Evolutionary conservation across 768 basidiomycete genomes (phyloP), one percentile per base, ranked within the genome.

Genomic region (Suillus placidus): DNA sequence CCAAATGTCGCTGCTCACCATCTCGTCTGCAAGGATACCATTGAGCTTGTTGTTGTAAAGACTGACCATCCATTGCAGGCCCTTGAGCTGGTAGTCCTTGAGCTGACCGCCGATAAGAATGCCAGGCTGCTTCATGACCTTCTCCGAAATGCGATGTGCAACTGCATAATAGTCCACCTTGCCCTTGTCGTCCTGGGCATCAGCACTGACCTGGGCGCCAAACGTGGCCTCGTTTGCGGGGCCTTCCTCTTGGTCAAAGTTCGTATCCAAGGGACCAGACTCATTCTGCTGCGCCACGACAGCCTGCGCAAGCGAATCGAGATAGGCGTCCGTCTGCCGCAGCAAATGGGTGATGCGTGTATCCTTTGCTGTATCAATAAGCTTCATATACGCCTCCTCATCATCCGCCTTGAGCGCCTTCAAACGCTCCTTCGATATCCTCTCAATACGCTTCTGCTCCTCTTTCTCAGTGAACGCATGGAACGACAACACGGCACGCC

Each of bases 321-420:
- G 89, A 80, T 95, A 99, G 0, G 88, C 72, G 72, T 99, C 97
- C 10, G 97, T 99, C 80, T 99, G 97, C 54, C 91, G 84, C 64
- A 99, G 82, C 34, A 99, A 82, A 79, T 99, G 97, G 0, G 96
- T 97, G 79, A 99, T 98, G 78, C 97, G 92, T 12, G 97, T 98
- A 73, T 99, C 97, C 77, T 99, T 99, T 65, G 97, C 97, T 20
- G 96, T 97, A 77, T 99, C 97, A 72, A 99, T 94, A 72, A 99
- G 91, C 75, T 95, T 95, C 87, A 98, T 91, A 79, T 99, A 99
- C n/a, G 94, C 96, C 79, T 98, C 97, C 82, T 99, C 97, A 81
- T 99, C 97, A 74, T 99, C 96, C 35, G 92, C 92, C 80, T 97
- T 95, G 70, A 99, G 88, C 9, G 97, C 97, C 81, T 93, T 95